Percentiles rank a stretch among this genome's conserved stretches.
phyloP scores from a whole-genome alignment of 2,329 filamentous ascomycete species.

The Fusarium nelsonii region DNA sequence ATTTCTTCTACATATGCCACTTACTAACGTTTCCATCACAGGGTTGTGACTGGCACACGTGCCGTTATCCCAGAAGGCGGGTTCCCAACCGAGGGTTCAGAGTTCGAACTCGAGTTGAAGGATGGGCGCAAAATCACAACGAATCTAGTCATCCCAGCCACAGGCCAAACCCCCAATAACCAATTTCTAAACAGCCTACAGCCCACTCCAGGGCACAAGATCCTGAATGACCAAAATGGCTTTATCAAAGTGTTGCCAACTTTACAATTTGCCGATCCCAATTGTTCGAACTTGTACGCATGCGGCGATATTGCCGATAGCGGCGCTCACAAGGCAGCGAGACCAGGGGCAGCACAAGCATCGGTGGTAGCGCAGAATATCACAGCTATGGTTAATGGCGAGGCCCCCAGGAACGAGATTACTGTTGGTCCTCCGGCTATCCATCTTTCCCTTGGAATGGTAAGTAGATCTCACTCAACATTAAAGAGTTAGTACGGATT shows the following conservation, averaged over 20 bases:
- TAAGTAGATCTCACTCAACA: not conserved
- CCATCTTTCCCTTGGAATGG: slow-evolving; percentile 42
- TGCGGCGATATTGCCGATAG: slow-evolving; percentile 47
- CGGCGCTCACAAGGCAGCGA: slow-evolving; percentile 45
- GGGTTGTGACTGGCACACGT: slow-evolving; percentile 41
- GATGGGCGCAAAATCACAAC: slow-evolving; percentile 40
- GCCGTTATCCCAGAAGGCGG: slow-evolving; percentile 38
- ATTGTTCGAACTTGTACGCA: slow-evolving; percentile 43
- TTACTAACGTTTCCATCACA: not conserved
- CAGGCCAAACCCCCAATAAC: slow-evolving; percentile 46
- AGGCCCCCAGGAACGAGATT: slow-evolving; percentile 24
- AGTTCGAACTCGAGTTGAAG: slow-evolving; percentile 40
- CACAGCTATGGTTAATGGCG: slow-evolving; percentile 32
- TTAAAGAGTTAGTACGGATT: rapidly evolving
- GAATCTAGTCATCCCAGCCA: slow-evolving; percentile 44
- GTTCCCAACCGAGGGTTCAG: slow-evolving; percentile 39
- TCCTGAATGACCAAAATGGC: slow-evolving; percentile 40
- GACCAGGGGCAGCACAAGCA: slow-evolving; percentile 40
- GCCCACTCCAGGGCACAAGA: slow-evolving; percentile 4
- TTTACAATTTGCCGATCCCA: slow-evolving; percentile 42
- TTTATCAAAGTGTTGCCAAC: slow-evolving; percentile 42
- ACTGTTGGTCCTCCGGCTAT: slow-evolving; percentile 40
- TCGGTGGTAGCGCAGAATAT: slow-evolving; percentile 44
- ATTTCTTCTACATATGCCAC: rapidly evolving
- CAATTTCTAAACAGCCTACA: slow-evolving; percentile 39